Evolutionary conservation across 208 protist species (phyloP), one percentile per base, ranked within the genome.

Genomic region (Leishmania major): DNA sequence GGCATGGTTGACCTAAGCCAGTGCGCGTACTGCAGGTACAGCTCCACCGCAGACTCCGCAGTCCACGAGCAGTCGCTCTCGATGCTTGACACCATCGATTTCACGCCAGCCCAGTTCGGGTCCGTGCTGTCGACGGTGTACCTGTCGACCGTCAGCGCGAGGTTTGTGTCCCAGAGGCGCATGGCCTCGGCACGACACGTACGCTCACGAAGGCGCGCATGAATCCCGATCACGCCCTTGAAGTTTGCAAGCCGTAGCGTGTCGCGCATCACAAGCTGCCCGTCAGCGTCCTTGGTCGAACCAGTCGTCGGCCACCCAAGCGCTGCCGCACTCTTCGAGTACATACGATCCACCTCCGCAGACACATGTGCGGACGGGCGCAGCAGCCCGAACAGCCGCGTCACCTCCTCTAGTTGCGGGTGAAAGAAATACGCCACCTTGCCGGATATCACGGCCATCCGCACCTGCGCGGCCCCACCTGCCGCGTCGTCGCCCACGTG

Each of bases 341-440:
- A 85, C 45, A 81, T 53, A 1, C 77, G 75, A 31, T 72, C 81
- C 4, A 74, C 51, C 60, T 85, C 81, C 22, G 75, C 69, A 1
- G 71, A 77, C 49, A 85, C 59, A 10, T 43, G 59, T 13, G 70
- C 45, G 31, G 81, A 85, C 0, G 81, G 81, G 4, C 81, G 76
- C 69, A 85, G 75, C 70, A 85, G 60, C 4, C 81, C 81, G 1
- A 85, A 72, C 22, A 85, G 69, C 19, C 81, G 77, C 71, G 81
- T 75, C 81, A 59, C 67, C 77, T 73, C 77, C n/a, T 19, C n/a
- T 47, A 85, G 57, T 22, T 62, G 47, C 15, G 81, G 81, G 31
- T 73, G 67, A 3, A 74, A 0, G 25, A 75, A 74, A 47, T 81
- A 85, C 22, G 81, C 77, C 10, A 72, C 78, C 4, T 0, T 31